A percentile compares a stretch with the other conserved stretches of the same genome.
These are phyloP conservation scores for Betula pendula DNA, from an alignment of 306 rosid genomes.

Conservation along the genomic window DNA sequence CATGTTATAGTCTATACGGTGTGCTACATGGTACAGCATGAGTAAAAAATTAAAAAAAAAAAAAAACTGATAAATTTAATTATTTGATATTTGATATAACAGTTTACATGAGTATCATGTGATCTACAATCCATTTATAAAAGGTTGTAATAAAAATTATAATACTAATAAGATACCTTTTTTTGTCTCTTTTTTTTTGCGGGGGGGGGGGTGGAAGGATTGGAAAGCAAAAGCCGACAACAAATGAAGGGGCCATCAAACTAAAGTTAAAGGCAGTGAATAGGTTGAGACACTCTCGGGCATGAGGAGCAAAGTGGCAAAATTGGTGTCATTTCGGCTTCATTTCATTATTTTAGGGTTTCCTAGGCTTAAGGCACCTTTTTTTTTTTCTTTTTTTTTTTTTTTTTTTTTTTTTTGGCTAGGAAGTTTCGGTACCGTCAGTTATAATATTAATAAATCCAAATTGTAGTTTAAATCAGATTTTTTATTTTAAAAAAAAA, in stretches of 20 bases:
- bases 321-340: background rate
- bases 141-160: too few species aligned
- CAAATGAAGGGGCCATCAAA: background rate
- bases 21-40: too few species aligned
- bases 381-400: too few species aligned
- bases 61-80: too few species aligned
- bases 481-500: background rate
- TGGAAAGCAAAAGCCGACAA: background rate
- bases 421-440: background rate
- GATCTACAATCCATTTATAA: too few species aligned
- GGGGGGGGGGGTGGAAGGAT: too few species aligned
- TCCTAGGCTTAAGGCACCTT: background rate
- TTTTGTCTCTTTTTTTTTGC: background rate
- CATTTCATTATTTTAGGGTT: background rate
- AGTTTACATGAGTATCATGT: too few species aligned
- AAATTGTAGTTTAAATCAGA: background rate
- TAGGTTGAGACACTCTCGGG: background rate
- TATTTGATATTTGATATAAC: too few species aligned
- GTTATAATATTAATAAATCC: background rate
- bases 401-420: background rate
- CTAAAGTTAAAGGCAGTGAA: background rate
- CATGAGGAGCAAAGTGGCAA: background rate
- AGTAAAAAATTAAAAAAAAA: too few species aligned
- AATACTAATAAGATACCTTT: too few species aligned
- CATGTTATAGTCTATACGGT: too few species aligned